Evolutionary conservation across 345 rosid species (phyloP).

Genomic region (Eucalyptus erythrocorys): DNA sequence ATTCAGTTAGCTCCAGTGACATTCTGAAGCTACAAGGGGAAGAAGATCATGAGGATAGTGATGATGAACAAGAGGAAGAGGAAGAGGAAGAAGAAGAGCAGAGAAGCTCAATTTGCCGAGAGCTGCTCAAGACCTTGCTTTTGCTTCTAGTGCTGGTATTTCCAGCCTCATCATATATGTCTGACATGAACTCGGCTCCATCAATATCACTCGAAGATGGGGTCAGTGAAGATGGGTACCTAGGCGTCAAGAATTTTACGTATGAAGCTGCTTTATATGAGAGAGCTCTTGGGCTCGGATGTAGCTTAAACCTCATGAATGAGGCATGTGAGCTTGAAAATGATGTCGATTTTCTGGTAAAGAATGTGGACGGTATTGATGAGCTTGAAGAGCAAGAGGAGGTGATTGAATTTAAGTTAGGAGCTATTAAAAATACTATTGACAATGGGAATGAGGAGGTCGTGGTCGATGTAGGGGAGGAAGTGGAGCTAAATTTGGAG

Average conservation of each 20-base stretch:
- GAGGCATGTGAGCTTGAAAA: neutral
- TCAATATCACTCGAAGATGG: neutral
- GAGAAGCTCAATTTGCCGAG: conserved; percentile 7
- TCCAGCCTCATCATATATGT: conserved; percentile 9
- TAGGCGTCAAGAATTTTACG: conserved; percentile 1
- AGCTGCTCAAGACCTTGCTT: conserved; percentile 4
- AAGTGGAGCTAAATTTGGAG: neutral
- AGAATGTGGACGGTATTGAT: neutral
- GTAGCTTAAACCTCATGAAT: neutral
- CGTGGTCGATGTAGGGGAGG: neutral
- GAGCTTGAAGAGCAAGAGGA: neutral
- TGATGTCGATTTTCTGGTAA: neutral
- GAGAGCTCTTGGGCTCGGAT: neutral
- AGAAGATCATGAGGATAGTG: conserved; percentile 7
- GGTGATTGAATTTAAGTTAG: neutral
- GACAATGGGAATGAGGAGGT: neutral
- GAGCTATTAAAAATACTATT: neutral
- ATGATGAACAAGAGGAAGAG: neutral
- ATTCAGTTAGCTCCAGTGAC: conserved; percentile 2
- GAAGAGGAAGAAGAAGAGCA: conserved; percentile 8
- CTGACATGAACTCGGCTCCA: conserved; percentile 19
- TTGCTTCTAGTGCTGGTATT: conserved; percentile 12
- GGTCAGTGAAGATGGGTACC: conserved; percentile 1
- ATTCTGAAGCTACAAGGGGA: neutral
- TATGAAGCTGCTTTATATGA: neutral